Conservation (phyloP, 345 rosid genomes). For the Sonneratia caseolaris region DNA sequence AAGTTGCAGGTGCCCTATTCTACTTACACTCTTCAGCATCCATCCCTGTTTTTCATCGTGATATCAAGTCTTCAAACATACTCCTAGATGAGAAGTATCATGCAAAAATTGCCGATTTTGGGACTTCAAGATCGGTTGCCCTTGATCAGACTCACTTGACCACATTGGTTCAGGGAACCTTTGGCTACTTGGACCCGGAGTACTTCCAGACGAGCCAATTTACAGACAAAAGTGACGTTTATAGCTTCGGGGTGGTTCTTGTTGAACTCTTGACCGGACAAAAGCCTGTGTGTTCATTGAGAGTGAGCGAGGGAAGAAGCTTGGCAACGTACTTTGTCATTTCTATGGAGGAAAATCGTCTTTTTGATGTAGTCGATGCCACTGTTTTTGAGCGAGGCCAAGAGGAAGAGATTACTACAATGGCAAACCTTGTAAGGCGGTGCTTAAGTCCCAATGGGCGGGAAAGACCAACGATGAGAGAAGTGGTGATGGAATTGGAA, state of each 20-base stretch:
- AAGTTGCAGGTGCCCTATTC: slow-evolving; percentile 11
- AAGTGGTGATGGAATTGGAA: slow-evolving; percentile 8
- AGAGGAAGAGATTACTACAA: slow-evolving; percentile 3
- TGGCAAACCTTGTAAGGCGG: slow-evolving; percentile 14
- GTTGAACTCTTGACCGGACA: slow-evolving; percentile 9
- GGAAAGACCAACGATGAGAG: slow-evolving; percentile 17
- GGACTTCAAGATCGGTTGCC: slow-evolving; percentile 13
- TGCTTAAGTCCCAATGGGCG: slow-evolving; percentile 11
- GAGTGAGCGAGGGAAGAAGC: not conserved
- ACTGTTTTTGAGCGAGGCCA: not conserved
- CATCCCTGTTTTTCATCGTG: slow-evolving; percentile 11
- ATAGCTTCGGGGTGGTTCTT: slow-evolving; percentile 20
- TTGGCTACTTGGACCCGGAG: slow-evolving; percentile 17
- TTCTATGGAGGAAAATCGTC: slow-evolving; percentile 11
- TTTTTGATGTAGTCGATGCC: slow-evolving; percentile 11
- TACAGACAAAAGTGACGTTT: slow-evolving; percentile 8
- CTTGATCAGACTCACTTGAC: slow-evolving; percentile 15
- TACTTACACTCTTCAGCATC: slow-evolving; percentile 14
- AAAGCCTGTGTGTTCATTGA: slow-evolving; percentile 7
- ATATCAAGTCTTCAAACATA: slow-evolving; percentile 13
- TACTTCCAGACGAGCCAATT: slow-evolving; percentile 16
- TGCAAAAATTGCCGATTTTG: slow-evolving; percentile 16
- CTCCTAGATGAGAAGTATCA: slow-evolving; percentile 13
- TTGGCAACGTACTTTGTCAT: slow-evolving; percentile 4
- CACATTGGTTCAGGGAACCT: slow-evolving; percentile 15